Percentiles rank a stretch among this genome's conserved stretches.
Evolutionary conservation across 176 grass and related monocot genomes (phyloP).

Genomic region (Eragrostis nindensis): DNA sequence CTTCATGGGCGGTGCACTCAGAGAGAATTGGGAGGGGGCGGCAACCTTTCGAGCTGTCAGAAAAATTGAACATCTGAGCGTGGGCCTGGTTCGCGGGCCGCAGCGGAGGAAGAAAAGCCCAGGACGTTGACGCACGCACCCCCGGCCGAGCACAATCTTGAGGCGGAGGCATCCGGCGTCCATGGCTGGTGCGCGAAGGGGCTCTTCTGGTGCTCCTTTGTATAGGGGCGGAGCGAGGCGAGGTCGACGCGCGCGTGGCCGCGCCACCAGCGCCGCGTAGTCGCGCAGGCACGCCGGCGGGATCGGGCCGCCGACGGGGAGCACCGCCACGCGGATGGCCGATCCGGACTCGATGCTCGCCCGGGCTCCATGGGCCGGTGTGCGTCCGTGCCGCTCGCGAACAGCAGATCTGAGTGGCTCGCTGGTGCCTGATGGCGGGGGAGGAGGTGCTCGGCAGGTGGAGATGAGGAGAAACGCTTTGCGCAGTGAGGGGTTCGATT

Average conservation of each 20-base stretch:
- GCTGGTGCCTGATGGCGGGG: constrained; percentile 14
- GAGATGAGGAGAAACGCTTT: constrained; percentile 1
- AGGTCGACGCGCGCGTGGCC: constrained; percentile 76
- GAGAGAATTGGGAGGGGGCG: no score
- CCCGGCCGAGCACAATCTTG: constrained; percentile 86
- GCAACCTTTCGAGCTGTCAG: no score
- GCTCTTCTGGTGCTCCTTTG: constrained; percentile 97
- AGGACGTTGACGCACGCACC: constrained; percentile 56
- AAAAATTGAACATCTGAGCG: no score
- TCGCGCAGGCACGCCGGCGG: constrained; percentile 68
- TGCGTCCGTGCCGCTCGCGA: no score
- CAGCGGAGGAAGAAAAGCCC: no score
- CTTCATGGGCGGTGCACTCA: no score
- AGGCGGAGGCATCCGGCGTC: constrained; percentile 62
- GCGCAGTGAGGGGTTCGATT: neutral
- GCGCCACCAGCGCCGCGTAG: constrained; percentile 72
- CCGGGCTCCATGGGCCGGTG: constrained; percentile 86
- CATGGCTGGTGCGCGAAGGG: constrained; percentile 83
- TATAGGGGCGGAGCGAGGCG: constrained; percentile 79
- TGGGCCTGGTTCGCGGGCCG: no score
- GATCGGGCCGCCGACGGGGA: constrained; percentile 81
- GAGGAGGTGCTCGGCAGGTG: constrained; percentile 32
- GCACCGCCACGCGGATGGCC: constrained; percentile 83
- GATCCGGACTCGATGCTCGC: constrained; percentile 89
- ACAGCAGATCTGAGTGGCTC: constrained; percentile 53